Conservation (phyloP, 371 early-diverging fungal species). For the Haplosporangium sp. region DNA sequence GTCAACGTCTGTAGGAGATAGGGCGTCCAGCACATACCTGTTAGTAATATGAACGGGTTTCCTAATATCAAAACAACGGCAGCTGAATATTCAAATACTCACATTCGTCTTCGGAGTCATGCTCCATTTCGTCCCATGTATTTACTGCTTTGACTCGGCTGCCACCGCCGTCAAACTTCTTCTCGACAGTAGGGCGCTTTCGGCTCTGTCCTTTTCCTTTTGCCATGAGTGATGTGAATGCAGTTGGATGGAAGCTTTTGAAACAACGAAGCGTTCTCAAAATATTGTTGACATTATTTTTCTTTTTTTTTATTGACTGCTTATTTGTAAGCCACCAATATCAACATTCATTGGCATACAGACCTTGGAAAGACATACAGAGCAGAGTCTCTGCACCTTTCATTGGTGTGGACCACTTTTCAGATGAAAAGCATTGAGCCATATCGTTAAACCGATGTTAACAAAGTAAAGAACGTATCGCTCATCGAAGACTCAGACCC, state of each 20-base stretch:
- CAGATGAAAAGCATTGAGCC: too few species aligned
- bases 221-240: slow-evolving; percentile 21
- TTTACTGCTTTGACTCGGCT: slow-evolving; percentile 67
- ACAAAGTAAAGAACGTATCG: too few species aligned
- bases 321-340: slow-evolving; percentile 15
- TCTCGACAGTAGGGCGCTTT: slow-evolving; percentile 41
- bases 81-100: slow-evolving; percentile 26
- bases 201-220: slow-evolving; percentile 40
- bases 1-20: slow-evolving; percentile 59
- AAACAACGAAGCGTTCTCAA: background rate
- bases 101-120: slow-evolving; percentile 87
- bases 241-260: background rate
- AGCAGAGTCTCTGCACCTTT: too few species aligned
- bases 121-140: slow-evolving; percentile 84
- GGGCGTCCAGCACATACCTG: background rate
- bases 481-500: slow-evolving; percentile 31
- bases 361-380: too few species aligned
- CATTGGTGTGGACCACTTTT: too few species aligned
- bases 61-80: background rate
- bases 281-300: slow-evolving; percentile 6
- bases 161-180: slow-evolving; percentile 55
- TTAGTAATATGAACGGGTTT: background rate
- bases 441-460: too few species aligned
- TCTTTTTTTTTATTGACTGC: slow-evolving; percentile 20
- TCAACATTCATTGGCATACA: background rate